Base-by-base conservation (phyloP, 164 flowering plant species). In the Vitis rotundifolia region DNA sequence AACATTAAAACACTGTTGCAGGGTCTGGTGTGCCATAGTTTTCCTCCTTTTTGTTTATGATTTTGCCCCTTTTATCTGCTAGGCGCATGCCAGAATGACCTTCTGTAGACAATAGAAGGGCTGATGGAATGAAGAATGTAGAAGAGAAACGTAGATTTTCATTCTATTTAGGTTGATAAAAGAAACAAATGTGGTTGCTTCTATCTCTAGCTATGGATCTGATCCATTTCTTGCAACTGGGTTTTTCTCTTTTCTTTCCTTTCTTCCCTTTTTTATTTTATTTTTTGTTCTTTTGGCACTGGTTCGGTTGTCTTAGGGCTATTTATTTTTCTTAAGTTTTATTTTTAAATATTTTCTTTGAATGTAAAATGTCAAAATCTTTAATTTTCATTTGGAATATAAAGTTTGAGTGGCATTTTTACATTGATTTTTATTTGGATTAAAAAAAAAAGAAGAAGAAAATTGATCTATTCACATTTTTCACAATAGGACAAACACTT, bases 201-300 rank as follows among this genome's bases (percentile, higher is more conserved):
- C 68, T 22, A 12, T 31, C 65, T 57, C 52, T 52, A 68, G 68
- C 64, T 49, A 37, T 62, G 76, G 53, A 66, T 72, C 75, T 13
- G 75, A 73, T 66, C 63, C 62, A 19, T 58, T 61, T 22, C 77
- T 64, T 58, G 44, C 57, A 10, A 28, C 22, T 15, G 18, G 18
- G 72, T 63, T 69, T 61, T 53, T 51, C 44, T 68, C 51, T 58
- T 67, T 50, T 11, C 16, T 9, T 6, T 37, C 44, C 44, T 37
- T 37, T 37, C 44, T 37, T 6, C 7, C 44, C 3, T 6, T 37
- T 6, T 37, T 37, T 37, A 6, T 37, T 37, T 37, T 37, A 37
- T 37, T 37, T 37, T 37, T 3, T 37, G 44, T 37, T 6, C 44
- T 37, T 3, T 37, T 22, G 26, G 7, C 44, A 37, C 44, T 37